Evolutionary conservation across 805 yeast species (phyloP).

Genomic region (Yarrowia sp.): DNA sequence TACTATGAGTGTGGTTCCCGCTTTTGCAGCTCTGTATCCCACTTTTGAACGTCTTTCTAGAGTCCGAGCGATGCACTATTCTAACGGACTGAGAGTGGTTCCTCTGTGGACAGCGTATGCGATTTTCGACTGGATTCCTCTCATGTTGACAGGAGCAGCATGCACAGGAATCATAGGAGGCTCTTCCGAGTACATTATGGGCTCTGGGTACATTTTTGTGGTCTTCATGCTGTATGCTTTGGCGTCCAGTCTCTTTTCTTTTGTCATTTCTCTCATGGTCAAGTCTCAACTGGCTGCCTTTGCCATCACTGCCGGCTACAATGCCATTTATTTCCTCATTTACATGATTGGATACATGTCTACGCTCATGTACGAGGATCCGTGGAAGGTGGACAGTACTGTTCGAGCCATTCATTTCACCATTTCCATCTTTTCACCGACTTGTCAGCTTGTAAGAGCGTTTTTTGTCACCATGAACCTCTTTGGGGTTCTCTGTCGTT

Average conservation of each 20-base stretch:
- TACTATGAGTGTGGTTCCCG: conserved; percentile 40
- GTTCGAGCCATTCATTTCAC: conserved; percentile 35
- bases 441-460: conserved; percentile 34
- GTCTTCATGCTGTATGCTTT: conserved; percentile 37
- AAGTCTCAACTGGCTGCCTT: conserved; percentile 41
- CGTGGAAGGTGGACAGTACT: conserved; percentile 32
- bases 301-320: conserved; percentile 38
- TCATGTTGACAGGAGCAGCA: conserved; percentile 33
- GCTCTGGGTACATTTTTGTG: conserved; percentile 37
- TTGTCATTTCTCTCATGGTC: conserved; percentile 37
- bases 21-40: conserved; percentile 38
- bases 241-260: conserved; percentile 35
- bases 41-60: conserved; percentile 38
- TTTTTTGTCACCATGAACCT: conserved; percentile 37
- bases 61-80: conserved; percentile 41
- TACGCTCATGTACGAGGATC: conserved; percentile 36
- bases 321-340: conserved; percentile 36
- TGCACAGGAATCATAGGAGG: conserved; percentile 35
- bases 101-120: conserved; percentile 39
- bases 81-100: conserved; percentile 38
- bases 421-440: conserved; percentile 35
- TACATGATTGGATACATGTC: conserved; percentile 37
- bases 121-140: conserved; percentile 32
- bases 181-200: conserved; percentile 31
- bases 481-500: conserved; percentile 37